Evolutionary conservation across 805 yeast species (phyloP).

Genomic region (Yarrowia alimentaria): DNA sequence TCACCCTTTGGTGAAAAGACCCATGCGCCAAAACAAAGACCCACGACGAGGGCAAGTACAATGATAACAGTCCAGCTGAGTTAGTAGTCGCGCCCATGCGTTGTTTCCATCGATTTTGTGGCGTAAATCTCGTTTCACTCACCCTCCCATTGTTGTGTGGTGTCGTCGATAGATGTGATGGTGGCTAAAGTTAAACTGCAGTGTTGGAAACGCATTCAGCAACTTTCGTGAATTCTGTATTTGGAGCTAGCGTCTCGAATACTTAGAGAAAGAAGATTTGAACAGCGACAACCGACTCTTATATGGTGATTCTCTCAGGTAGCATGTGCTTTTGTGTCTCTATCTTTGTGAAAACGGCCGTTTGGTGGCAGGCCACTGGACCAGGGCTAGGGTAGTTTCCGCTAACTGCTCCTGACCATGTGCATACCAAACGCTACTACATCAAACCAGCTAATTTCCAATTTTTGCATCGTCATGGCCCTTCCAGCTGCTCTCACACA

Average conservation of each 20-base stretch:
- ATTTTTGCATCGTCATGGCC: slow-evolving; percentile 23
- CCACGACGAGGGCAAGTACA: slow-evolving; percentile 58
- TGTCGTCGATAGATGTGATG: slow-evolving; percentile 21
- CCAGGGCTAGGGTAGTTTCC: slow-evolving; percentile 7
- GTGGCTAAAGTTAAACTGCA: slow-evolving; percentile 26
- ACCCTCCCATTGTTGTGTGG: slow-evolving; percentile 48
- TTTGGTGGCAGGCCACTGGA: too few relatives aligned
- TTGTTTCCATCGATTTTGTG: neutral
- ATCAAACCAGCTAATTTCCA: neutral
- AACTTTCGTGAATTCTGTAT: neutral
- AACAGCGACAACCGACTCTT: too few relatives aligned
- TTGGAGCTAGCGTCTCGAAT: too few relatives aligned
- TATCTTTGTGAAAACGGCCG: too few relatives aligned
- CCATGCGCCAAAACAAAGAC: slow-evolving; percentile 72
- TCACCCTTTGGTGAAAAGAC: slow-evolving; percentile 79
- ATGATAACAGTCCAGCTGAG: slow-evolving; percentile 67
- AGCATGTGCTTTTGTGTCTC: too few relatives aligned
- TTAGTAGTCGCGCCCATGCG: slow-evolving; percentile 17
- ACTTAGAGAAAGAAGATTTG: too few relatives aligned
- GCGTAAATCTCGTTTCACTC: slow-evolving; percentile 32
- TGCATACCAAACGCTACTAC: slow-evolving; percentile 19
- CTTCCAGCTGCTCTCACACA: slow-evolving; percentile 48
- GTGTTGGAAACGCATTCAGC: slow-evolving; percentile 4
- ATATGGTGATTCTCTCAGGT: too few relatives aligned
- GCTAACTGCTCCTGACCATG: neutral